Base-by-base conservation (phyloP, 1,284 basidiomycete genomes). In the Phellopilus nigrolimitatus region DNA sequence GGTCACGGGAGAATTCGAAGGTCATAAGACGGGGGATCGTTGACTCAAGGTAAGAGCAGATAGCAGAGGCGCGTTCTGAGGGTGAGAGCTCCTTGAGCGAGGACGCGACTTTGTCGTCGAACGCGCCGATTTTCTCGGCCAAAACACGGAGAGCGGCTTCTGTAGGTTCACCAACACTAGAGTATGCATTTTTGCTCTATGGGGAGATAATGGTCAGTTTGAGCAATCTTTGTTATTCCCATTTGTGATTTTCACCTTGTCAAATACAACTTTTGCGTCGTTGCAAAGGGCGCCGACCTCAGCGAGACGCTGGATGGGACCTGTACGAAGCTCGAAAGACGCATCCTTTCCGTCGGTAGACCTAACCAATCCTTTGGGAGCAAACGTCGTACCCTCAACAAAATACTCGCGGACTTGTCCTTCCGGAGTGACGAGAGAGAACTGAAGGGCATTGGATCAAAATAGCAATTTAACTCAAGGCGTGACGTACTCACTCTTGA, bases 1-100 rank as follows among this genome's bases (percentile, higher is more conserved):
- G 89, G 68, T 99, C 97, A 30, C 95, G 87, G 24, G 92, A 91
- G 70, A 99, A 99, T 67, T 98, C 95, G 64, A 99, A 95, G 2
- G 95, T 98, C 57, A 95, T 71, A 9, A 97, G 75, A 55, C 94
- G 84, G 15, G 84, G 74, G 62, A 92, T 84, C 17, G 71, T 74
- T 43, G 75, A 72, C 59, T 93, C 89, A 63, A 90, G 85, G 67
- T 86, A 79, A 46, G 88, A 83, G 71, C 89, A 92, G 67, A 98
- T 79, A 33, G 87, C 92, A 58, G 80, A 90, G 43, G 87, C 84
- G 49, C 94, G 88, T 37, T 72, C 69, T 15, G 73, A 67, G 24
- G 79, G 76, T 8, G 81, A 66, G 17, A 95, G 73, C 34, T 70
- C 68, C 4, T 73, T 57, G 40, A 94, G 71, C 1, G 82, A 78